Evolutionary conservation across 768 basidiomycete genomes (phyloP), one percentile per base, ranked within the genome.

Genomic region (Tricholoma hemisulphureum): DNA sequence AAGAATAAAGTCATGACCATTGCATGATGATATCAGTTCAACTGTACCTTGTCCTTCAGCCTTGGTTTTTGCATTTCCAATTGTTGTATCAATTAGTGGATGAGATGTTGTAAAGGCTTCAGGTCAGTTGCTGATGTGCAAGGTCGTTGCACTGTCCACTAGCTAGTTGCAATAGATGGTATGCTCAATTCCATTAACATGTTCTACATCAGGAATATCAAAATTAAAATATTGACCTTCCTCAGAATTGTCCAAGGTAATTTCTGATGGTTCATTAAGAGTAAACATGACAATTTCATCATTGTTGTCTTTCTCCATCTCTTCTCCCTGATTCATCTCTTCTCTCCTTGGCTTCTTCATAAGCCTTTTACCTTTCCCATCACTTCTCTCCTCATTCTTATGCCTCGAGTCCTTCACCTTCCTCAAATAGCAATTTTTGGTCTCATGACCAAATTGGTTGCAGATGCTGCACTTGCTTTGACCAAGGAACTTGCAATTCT

Each of bases 81-180:
- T 6, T 31, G 5, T 10, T 31, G 29, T 6, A 6, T 6, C 29
- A 31, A 31, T 31, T 31, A 31, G 10, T 31, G 29, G 29, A 31
- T 31, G 29, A 10, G 10, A 31, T 31, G 29, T 31, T 31, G 29
- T 31, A 31, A 5, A 31, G 29, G 29, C 29, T 31, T 31, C 29
- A 31, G 5, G 29, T 31, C 10, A 10, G 29, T 31, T 31, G 29
- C 29, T 31, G 16, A 43, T 14, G 41, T 43, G 41, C n/a, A 23
- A 43, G 16, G 41, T n/a, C 16, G 14, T 43, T 43, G 41, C 41
- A 43, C 21, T 45, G 43, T 60, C 59, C 3, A n/a, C 59, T 4
- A 60, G 6, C 59, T 56, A 60, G 18, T 56, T 31, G 18, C 32
- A 56, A 49, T 49, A 56, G 45, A 49, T 31, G 28, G 32, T 11